Conservation (phyloP, 1,284 basidiomycete genomes). For the Apiotrichum veenhuisii region DNA sequence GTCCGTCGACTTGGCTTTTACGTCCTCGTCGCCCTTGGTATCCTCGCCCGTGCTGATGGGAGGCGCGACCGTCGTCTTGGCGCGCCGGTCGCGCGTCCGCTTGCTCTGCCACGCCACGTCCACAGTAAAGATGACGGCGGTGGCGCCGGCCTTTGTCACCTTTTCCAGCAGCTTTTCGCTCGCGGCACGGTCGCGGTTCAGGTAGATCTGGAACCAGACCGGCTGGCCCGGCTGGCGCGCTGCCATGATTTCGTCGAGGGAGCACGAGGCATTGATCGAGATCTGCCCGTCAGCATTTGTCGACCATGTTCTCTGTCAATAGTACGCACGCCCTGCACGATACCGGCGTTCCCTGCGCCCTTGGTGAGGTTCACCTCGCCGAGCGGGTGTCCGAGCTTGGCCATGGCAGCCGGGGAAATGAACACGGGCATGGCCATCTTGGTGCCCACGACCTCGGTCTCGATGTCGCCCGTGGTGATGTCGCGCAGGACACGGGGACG, state of each 20-base stretch:
- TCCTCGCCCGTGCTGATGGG: neutral
- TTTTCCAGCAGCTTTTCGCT: slow-evolving; percentile 53
- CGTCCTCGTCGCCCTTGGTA: no score
- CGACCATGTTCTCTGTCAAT: no score
- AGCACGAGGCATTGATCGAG: slow-evolving; percentile 50
- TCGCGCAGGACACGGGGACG: slow-evolving; percentile 50
- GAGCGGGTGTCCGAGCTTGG: slow-evolving; percentile 80
- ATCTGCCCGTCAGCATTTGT: slow-evolving; percentile 24
- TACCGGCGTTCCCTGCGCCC: slow-evolving; percentile 63
- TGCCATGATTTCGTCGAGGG: slow-evolving; percentile 55
- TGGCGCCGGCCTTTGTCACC: slow-evolving; percentile 51
- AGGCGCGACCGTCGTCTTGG: slow-evolving; percentile 32
- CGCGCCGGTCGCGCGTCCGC: slow-evolving; percentile 68
- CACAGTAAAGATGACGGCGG: slow-evolving; percentile 85
- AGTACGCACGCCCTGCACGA: slow-evolving; percentile 69
- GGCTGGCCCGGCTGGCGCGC: slow-evolving; percentile 49
- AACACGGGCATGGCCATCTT: slow-evolving; percentile 73
- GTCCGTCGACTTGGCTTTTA: no score
- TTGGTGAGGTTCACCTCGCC: slow-evolving; percentile 80
- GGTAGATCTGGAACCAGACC: slow-evolving; percentile 53
- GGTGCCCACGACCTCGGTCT: slow-evolving; percentile 65
- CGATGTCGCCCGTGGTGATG: slow-evolving; percentile 29
- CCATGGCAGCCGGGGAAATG: slow-evolving; percentile 77
- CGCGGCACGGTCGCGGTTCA: slow-evolving; percentile 54
- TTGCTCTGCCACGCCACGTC: slow-evolving; percentile 85